Evolutionary conservation across 225 moss, liverwort and hornwort genomes (phyloP).

Genomic region (Ulota crispa): DNA sequence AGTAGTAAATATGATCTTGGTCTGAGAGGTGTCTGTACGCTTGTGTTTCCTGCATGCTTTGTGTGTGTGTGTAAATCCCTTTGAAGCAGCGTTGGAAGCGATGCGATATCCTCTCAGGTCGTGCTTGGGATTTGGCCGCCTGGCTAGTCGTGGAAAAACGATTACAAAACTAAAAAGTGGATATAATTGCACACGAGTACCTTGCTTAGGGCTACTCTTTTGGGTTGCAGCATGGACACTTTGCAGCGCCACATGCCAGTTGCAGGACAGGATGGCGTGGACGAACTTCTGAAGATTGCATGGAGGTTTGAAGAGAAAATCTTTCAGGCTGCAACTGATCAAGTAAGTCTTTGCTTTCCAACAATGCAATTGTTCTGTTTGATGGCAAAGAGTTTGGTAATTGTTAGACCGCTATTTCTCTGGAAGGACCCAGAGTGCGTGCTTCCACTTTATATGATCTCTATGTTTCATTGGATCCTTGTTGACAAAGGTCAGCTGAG

Average conservation of each 20-base stretch:
- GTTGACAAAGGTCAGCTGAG: not conserved
- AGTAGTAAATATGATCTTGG: not conserved
- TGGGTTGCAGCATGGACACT: constrained; percentile 66
- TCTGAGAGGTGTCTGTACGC: not conserved
- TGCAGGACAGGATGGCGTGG: constrained; percentile 64
- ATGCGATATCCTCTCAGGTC: not conserved
- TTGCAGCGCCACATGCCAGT: constrained; percentile 79
- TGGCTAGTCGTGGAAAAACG: not conserved
- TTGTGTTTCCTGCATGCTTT: not conserved
- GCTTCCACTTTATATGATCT: not conserved
- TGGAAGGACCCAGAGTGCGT: not conserved
- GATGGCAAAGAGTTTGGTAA: not conserved
- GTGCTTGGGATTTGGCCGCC: not conserved
- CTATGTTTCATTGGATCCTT: not conserved
- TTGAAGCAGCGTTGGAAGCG: not conserved
- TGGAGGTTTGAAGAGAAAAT: constrained; percentile 80
- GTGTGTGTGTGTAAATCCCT: not conserved
- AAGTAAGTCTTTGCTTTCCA: constrained; percentile 35
- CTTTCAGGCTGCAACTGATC: constrained; percentile 69
- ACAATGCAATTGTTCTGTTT: not conserved
- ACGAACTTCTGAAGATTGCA: constrained; percentile 66
- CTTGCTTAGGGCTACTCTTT: constrained; percentile 1
- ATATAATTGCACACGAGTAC: not conserved
- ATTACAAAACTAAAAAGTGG: not conserved
- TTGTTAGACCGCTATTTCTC: not conserved